These are phyloP conservation scores for Passalora sequoiae DNA, from an alignment of 2,329 filamentous ascomycete genomes.

Conservation along the genomic window DNA sequence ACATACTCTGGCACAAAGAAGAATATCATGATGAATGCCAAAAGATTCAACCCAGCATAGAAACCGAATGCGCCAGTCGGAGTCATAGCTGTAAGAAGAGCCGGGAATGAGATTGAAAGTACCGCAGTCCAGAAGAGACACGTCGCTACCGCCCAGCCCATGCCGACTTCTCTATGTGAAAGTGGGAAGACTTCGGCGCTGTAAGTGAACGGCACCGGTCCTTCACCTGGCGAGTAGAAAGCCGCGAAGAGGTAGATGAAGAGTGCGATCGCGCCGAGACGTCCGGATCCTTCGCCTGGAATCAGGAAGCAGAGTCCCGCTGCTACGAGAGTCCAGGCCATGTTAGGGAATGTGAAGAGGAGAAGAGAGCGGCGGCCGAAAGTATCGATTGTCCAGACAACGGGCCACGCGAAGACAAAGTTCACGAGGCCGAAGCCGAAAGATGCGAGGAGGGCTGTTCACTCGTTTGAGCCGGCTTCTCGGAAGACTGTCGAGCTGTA, in stretches of 20 bases:
- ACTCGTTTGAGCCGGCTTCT: conserved; percentile 33
- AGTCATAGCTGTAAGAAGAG: conserved; percentile 45
- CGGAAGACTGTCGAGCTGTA: conserved; percentile 35
- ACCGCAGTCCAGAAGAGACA: conserved; percentile 54
- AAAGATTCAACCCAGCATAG: conserved; percentile 53
- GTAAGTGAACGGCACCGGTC: conserved; percentile 62
- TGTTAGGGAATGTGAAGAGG: conserved; percentile 44
- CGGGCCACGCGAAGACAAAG: conserved; percentile 42
- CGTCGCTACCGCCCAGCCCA: conserved; percentile 64
- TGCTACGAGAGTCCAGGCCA: conserved; percentile 46
- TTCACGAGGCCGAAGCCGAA: conserved; percentile 45
- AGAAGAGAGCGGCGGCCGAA: conserved; percentile 32
- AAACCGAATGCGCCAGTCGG: conserved; percentile 54
- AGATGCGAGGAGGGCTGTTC: conserved; percentile 37
- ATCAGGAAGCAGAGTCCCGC: conserved; percentile 42
- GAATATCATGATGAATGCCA: conserved; percentile 49
- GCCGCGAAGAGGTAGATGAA: conserved; percentile 54
- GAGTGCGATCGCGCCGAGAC: conserved; percentile 33
- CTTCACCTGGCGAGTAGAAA: conserved; percentile 40
- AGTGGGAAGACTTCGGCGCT: conserved; percentile 66
- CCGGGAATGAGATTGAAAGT: conserved; percentile 48
- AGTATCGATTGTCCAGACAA: conserved; percentile 36
- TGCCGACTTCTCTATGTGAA: conserved; percentile 65
- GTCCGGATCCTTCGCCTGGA: conserved; percentile 37
- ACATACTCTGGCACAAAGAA: conserved; percentile 45